Conservation (phyloP, 768 basidiomycete species). For the Phanerochaete sordida region DNA sequence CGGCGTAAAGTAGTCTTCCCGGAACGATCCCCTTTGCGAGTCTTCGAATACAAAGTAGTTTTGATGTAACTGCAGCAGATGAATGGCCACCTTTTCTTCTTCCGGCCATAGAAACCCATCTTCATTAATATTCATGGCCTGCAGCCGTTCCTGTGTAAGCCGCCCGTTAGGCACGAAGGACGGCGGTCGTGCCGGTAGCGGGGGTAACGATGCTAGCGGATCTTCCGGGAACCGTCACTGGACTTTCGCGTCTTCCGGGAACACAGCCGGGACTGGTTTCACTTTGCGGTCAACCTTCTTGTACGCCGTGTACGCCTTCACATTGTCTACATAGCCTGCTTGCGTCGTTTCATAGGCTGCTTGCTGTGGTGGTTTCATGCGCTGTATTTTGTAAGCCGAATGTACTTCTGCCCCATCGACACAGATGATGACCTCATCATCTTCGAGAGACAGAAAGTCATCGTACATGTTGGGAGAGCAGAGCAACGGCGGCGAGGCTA, state of each 20-base stretch:
- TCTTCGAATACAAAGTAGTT: constrained; percentile 19
- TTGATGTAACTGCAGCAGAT: constrained; percentile 16
- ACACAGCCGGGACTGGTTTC: constrained; percentile 5
- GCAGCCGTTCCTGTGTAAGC: constrained; percentile 21
- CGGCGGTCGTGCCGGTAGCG: constrained; percentile 28
- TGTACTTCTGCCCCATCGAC: too few relatives aligned
- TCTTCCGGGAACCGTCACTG: constrained; percentile 29
- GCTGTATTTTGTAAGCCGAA: too few relatives aligned
- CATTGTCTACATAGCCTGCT: too few relatives aligned
- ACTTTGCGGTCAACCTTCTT: constrained; percentile 6
- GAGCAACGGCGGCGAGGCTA: too few relatives aligned
- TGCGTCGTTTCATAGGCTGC: not conserved
- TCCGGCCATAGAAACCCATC: constrained; percentile 26
- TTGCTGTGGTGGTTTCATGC: too few relatives aligned
- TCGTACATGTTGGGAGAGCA: too few relatives aligned
- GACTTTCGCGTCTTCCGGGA: constrained; percentile 32
- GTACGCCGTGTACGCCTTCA: constrained; percentile 2
- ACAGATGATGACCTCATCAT: too few relatives aligned
- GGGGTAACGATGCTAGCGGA: constrained; percentile 27
- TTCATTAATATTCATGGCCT: constrained; percentile 22
- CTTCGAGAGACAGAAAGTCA: too few relatives aligned
- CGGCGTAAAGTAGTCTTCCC: constrained; percentile 21
- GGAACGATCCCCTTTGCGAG: constrained; percentile 17
- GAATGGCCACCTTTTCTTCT: constrained; percentile 24
- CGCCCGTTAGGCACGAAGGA: constrained; percentile 24